Evolutionary conservation across 768 basidiomycete species (phyloP).

Genomic region (Boletus huronensis): DNA sequence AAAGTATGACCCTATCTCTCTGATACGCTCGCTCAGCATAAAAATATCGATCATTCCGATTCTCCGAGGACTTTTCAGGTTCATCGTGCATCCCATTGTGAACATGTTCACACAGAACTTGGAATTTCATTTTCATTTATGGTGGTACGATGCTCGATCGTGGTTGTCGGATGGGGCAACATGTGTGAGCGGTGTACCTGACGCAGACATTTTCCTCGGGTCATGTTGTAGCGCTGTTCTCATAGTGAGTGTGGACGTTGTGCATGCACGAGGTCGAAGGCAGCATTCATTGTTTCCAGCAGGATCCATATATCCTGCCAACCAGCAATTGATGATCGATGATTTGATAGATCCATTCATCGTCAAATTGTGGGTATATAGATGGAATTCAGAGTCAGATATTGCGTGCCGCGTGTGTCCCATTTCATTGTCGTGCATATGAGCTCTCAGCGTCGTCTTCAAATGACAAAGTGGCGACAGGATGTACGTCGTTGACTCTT

Average conservation of each 20-base stretch:
- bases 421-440: conserved; percentile 8
- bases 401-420: background rate
- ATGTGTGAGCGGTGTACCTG: background rate
- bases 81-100: background rate
- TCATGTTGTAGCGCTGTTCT: background rate
- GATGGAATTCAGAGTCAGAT: conserved; percentile 8
- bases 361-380: background rate
- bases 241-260: background rate
- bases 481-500: background rate
- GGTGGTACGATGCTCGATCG: background rate
- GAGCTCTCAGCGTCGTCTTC: background rate
- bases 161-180: background rate
- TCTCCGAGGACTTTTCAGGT: conserved; percentile 12
- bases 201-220: background rate
- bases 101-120: background rate
- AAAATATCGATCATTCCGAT: background rate
- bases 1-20: background rate
- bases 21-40: background rate
- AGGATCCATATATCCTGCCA: background rate
- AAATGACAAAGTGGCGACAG: background rate
- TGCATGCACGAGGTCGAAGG: conserved; percentile 1
- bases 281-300: background rate
- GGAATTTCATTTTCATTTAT: background rate
- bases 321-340: conserved; percentile 1
- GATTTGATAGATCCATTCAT: background rate